These are phyloP conservation scores for Citrullus colocynthis DNA, from an alignment of 306 rosid genomes.

Conservation along the genomic window DNA sequence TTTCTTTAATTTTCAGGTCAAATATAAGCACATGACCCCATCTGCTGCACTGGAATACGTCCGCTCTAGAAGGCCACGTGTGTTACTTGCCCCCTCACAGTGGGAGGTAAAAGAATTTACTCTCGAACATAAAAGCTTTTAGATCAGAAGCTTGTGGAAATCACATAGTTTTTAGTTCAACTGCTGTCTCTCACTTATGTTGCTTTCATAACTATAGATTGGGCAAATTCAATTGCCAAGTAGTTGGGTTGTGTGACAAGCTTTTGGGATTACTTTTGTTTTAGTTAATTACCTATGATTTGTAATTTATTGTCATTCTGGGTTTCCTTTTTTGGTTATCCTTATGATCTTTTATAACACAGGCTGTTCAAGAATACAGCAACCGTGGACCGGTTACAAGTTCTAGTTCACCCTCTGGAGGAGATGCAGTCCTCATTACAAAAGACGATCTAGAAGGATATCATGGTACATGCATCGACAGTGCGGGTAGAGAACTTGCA, in stretches of 20 bases:
- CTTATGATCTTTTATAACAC: slow-evolving; percentile 10
- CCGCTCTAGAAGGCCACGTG: slow-evolving; percentile 81
- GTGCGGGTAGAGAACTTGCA: slow-evolving; percentile 44
- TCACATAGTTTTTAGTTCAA: not conserved
- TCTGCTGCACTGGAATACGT: slow-evolving; percentile 72
- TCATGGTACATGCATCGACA: slow-evolving; percentile 27
- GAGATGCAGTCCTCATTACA: slow-evolving; percentile 80
- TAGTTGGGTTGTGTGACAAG: not conserved
- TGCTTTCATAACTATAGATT: not conserved
- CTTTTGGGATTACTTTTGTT: not conserved
- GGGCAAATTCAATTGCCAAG: not conserved
- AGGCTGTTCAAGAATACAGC: slow-evolving; percentile 88
- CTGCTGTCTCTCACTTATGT: not conserved
- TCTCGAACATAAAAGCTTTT: not conserved
- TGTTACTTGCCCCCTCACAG: slow-evolving; percentile 81
- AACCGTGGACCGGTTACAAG: slow-evolving; percentile 21
- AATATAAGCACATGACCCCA: slow-evolving; percentile 80
- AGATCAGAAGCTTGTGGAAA: not conserved
- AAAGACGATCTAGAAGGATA: slow-evolving; percentile 95
- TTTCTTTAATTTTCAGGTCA: slow-evolving; percentile 30
- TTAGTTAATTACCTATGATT: not conserved
- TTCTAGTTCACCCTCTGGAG: slow-evolving; percentile 60
- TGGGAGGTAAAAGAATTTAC: slow-evolving; percentile 50
- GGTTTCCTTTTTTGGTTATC: not conserved
- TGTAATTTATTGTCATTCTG: not conserved